Conservation (phyloP, 2,329 filamentous ascomycete genomes). For the Dactylonectria estremocensis region DNA sequence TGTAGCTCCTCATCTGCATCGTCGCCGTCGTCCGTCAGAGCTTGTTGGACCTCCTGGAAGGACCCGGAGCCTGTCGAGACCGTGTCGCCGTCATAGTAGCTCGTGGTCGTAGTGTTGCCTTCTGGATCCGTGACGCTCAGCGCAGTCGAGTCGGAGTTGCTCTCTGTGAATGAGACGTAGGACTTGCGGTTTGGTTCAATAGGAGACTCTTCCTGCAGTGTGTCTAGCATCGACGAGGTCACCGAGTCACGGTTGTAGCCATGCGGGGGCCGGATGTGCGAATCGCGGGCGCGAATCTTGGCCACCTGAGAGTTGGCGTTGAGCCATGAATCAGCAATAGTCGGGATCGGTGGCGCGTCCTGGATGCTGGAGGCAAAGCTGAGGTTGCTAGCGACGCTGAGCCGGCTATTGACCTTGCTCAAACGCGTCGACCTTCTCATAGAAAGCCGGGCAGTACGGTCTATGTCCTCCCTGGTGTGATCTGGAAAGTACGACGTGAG, state of each 20-base stretch:
- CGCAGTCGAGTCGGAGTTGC: constrained; percentile 78
- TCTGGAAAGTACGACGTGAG: constrained; percentile 98
- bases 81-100: constrained; percentile 87
- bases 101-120: constrained; percentile 78
- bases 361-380: constrained; percentile 94
- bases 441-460: constrained; percentile 93
- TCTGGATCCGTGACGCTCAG: constrained; percentile 85
- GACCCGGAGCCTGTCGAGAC: constrained; percentile 78
- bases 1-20: constrained; percentile 91
- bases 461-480: constrained; percentile 93
- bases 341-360: constrained; percentile 95
- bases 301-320: constrained; percentile 61
- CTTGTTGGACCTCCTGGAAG: constrained; percentile 86
- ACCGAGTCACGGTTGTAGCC: constrained; percentile 85
- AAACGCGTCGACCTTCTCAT: constrained; percentile 91
- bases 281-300: constrained; percentile 60
- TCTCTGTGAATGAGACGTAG: constrained; percentile 90
- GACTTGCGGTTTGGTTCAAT: constrained; percentile 93
- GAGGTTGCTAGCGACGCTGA: constrained; percentile 94
- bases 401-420: constrained; percentile 91
- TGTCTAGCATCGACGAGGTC: constrained; percentile 89
- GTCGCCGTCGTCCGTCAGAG: constrained; percentile 91
- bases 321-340: constrained; percentile 95
- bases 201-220: constrained; percentile 90
- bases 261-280: constrained; percentile 62